Evolutionary conservation across 306 rosid genomes (phyloP).

Genomic region (Cucumis cinereus): DNA sequence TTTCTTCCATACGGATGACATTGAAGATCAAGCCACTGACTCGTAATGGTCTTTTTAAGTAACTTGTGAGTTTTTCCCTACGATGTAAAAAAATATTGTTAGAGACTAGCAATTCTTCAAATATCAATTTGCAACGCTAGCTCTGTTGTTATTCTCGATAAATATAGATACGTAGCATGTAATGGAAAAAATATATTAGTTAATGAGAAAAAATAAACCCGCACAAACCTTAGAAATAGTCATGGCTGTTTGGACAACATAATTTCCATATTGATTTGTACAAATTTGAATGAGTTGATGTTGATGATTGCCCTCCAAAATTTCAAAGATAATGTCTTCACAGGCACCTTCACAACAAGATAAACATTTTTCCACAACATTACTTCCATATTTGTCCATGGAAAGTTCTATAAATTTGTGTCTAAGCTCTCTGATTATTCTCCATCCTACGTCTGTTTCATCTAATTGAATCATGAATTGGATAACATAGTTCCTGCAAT

Average conservation of each 20-base stretch:
- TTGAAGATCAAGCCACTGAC: neutral
- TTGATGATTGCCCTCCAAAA: neutral
- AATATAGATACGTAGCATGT: too few relatives aligned
- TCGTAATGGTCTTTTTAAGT: neutral
- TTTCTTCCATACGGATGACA: neutral
- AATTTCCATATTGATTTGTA: neutral
- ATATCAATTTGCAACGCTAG: too few relatives aligned
- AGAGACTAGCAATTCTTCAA: too few relatives aligned
- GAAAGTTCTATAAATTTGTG: neutral
- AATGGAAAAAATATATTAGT: too few relatives aligned
- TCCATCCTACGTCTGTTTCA: neutral
- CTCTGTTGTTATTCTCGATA: too few relatives aligned
- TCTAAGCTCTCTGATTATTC: neutral
- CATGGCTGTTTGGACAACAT: neutral
- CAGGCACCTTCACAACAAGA: neutral
- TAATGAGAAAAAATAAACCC: too few relatives aligned
- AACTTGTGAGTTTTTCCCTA: neutral
- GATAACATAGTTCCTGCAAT: neutral
- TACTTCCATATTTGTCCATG: neutral
- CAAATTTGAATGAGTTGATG: neutral
- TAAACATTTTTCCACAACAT: neutral
- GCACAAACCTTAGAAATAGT: neutral
- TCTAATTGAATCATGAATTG: neutral
- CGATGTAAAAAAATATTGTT: neutral
- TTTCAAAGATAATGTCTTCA: neutral